phyloP scores from a whole-genome alignment of 495 filamentous ascomycete species.

The Thozetella sp. region DNA sequence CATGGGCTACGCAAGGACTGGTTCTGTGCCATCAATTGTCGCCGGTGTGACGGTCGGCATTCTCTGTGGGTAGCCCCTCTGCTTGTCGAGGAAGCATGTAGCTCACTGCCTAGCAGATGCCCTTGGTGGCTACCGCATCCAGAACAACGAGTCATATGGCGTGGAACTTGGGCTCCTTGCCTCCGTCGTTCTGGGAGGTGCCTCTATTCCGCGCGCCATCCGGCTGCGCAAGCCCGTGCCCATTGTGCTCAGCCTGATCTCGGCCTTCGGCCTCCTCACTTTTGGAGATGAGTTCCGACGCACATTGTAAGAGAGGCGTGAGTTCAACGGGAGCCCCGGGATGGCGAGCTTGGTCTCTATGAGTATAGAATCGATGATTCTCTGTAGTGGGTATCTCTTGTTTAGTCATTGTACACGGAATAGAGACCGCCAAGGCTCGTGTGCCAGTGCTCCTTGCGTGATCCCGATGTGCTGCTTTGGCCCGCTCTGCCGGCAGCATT shows the following conservation, averaged over 20 bases:
- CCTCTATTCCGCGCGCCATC: constrained; percentile 82
- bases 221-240: constrained; percentile 79
- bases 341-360: background rate
- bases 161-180: constrained; percentile 78
- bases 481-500: background rate
- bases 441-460: background rate
- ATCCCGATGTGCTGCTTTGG: background rate
- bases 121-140: constrained; percentile 71
- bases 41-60: constrained; percentile 82
- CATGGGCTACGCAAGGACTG: constrained; percentile 78
- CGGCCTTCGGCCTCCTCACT: constrained; percentile 57
- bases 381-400: background rate
- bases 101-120: constrained; percentile 41
- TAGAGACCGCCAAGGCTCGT: background rate
- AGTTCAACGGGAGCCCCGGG: background rate
- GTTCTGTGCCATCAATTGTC: constrained; percentile 81
- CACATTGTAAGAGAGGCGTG: constrained; percentile 22
- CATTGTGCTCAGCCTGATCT: constrained; percentile 66
- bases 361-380: background rate
- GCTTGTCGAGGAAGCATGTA: background rate
- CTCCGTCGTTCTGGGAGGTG: constrained; percentile 77
- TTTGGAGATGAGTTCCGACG: constrained; percentile 59
- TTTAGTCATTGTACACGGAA: background rate
- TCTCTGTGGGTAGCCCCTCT: constrained; percentile 38
- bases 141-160: constrained; percentile 66